Evolutionary conservation across 305 asterid genomes (phyloP).

Genomic region (Lippia alba): DNA sequence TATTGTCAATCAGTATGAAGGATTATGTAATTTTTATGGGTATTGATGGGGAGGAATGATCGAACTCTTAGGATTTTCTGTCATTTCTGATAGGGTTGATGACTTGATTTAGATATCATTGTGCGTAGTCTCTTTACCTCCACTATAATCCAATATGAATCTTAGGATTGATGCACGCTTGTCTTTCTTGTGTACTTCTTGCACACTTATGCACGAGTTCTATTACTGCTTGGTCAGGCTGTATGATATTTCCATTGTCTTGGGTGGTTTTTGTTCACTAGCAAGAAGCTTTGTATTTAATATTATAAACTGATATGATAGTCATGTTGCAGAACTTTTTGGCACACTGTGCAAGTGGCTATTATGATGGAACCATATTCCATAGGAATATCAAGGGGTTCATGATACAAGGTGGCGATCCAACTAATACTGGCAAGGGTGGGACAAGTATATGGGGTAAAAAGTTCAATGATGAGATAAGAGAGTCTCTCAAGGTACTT

Average conservation of each 20-base stretch:
- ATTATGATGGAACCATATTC: conserved; percentile 92
- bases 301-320: conserved; percentile 7
- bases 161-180: no score
- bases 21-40: conserved; percentile 1
- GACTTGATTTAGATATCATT: no score
- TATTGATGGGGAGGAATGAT: conserved; percentile 7
- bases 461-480: conserved; percentile 86
- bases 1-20: neutral
- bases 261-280: neutral
- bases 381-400: conserved; percentile 93
- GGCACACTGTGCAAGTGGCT: conserved; percentile 91
- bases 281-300: neutral
- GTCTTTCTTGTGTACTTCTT: neutral
- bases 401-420: conserved; percentile 99
- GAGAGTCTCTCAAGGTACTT: conserved; percentile 93
- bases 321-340: conserved; percentile 75
- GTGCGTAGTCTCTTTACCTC: neutral
- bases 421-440: conserved; percentile 94
- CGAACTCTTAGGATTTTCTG: neutral
- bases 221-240: neutral
- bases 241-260: neutral
- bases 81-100: neutral
- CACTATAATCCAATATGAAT: neutral
- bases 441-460: conserved; percentile 97
- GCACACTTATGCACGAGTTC: neutral